Conservation (phyloP, 495 filamentous ascomycete species). For the Tetracladium setigerum region DNA sequence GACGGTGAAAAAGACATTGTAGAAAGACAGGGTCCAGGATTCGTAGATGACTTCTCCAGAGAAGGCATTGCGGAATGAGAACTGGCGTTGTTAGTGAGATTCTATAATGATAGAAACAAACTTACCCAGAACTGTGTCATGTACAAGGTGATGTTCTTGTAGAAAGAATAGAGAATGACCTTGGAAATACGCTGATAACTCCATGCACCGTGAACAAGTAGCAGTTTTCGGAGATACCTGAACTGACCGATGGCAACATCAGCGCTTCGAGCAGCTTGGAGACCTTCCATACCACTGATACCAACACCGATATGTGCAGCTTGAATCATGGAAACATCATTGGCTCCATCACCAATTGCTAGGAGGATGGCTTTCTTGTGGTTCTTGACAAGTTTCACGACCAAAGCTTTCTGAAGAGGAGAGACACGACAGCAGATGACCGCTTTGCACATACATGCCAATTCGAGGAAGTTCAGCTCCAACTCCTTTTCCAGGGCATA, state of each 20-base stretch:
- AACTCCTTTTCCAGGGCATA: constrained; percentile 90
- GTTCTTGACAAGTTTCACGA: constrained; percentile 97
- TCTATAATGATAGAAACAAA: constrained; percentile 36
- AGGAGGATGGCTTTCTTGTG: constrained; percentile 87
- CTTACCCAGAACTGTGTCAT: constrained; percentile 94
- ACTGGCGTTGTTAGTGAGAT: constrained; percentile 40
- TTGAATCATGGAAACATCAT: constrained; percentile 99
- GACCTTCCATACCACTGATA: constrained; percentile 95
- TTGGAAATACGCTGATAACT: constrained; percentile 95
- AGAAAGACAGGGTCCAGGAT: constrained; percentile 97
- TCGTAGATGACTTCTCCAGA: constrained; percentile 98
- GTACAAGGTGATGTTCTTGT: constrained; percentile 98
- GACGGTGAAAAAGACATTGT: constrained; percentile 98
- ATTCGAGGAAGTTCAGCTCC: constrained; percentile 88
- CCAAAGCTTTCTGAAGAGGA: constrained; percentile 95
- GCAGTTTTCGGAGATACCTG: constrained; percentile 87
- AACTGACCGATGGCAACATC: constrained; percentile 97
- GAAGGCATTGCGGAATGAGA: constrained; percentile 96
- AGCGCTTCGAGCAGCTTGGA: constrained; percentile 94
- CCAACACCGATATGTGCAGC: constrained; percentile 97
- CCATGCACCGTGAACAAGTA: constrained; percentile 96
- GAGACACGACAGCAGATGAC: constrained; percentile 99
- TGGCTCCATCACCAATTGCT: constrained; percentile 95
- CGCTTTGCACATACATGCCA: constrained; percentile 94
- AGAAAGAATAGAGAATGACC: constrained; percentile 96